Evolutionary conservation across 768 basidiomycete genomes (phyloP).

Genomic region (Amanita thiersii): DNA sequence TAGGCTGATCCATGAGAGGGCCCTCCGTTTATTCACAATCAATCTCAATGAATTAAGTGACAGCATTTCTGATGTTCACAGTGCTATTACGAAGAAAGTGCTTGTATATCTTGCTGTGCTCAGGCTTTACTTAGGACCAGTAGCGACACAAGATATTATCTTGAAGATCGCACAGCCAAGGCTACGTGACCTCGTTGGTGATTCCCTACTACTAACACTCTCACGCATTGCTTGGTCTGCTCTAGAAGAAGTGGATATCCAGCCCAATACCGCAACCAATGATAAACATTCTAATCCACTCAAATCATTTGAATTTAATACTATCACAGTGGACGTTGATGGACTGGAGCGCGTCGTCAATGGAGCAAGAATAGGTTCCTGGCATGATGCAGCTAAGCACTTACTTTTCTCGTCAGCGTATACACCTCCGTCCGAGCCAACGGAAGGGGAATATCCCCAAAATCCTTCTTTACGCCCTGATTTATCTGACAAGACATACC

Average conservation of each 20-base stretch:
- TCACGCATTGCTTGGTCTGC: conserved; percentile 58
- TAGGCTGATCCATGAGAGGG: conserved; percentile 38
- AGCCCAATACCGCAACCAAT: conserved; percentile 16
- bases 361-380: conserved; percentile 53
- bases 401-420: conserved; percentile 83
- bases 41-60: conserved; percentile 48
- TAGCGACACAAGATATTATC: conserved; percentile 47
- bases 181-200: conserved; percentile 38
- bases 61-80: conserved; percentile 28
- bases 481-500: conserved; percentile 79
- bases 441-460: conserved; percentile 42
- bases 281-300: conserved; percentile 24
- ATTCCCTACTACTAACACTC: conserved; percentile 42
- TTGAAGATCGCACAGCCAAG: conserved; percentile 39
- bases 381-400: conserved; percentile 86
- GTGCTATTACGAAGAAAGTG: conserved; percentile 36
- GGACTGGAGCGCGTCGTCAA: conserved; percentile 49
- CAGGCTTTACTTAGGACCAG: conserved; percentile 68
- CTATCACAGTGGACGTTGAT: conserved; percentile 59
- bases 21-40: conserved; percentile 50
- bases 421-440: conserved; percentile 32
- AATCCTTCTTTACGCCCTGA: conserved; percentile 80
- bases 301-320: conserved; percentile 64
- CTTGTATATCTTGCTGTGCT: conserved; percentile 76
- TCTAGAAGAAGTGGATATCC: conserved; percentile 48